Evolutionary conservation across 2,329 filamentous ascomycete genomes (phyloP).

Genomic region (Fusarium sp.): DNA sequence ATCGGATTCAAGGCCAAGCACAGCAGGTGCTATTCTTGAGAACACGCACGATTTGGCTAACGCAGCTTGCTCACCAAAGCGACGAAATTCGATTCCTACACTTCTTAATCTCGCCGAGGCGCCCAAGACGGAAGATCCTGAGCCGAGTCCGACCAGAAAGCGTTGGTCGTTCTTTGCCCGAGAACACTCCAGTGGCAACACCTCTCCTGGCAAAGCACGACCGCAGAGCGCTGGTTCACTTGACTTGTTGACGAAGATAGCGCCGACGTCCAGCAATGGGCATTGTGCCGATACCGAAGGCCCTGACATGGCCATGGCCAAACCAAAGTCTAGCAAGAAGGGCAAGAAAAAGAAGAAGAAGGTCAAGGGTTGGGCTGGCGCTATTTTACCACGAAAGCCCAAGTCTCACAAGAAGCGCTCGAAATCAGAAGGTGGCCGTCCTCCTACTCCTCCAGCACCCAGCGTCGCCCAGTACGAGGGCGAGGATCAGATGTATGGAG

Average conservation of each 20-base stretch:
- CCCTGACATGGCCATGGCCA: constrained; percentile 32
- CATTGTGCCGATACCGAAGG: constrained; percentile 46
- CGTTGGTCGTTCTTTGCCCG: constrained; percentile 72
- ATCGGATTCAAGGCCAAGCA: constrained; percentile 71
- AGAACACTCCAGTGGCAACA: constrained; percentile 62
- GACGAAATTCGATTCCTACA: constrained; percentile 70
- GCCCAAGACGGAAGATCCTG: constrained; percentile 50
- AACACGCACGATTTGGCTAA: constrained; percentile 47
- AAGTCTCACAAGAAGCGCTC: constrained; percentile 61
- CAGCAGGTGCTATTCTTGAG: constrained; percentile 76
- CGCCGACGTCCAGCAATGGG: constrained; percentile 53
- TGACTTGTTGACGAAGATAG: constrained; percentile 50
- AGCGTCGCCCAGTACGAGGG: constrained; percentile 45
- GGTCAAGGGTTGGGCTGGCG: constrained; percentile 78
- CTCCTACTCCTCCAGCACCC: constrained; percentile 60
- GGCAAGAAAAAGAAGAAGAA: constrained; percentile 67
- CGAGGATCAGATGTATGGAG: constrained; percentile 47
- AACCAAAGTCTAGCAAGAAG: constrained; percentile 48
- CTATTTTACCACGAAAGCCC: constrained; percentile 72
- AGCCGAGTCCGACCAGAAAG: constrained; percentile 65
- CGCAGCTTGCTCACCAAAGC: constrained; percentile 53
- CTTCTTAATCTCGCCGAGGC: constrained; percentile 57
- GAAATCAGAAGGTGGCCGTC: constrained; percentile 54
- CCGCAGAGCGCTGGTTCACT: constrained; percentile 61
- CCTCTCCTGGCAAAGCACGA: constrained; percentile 60